phyloP scores from a whole-genome alignment of 73 alveolate species.

The Paraurostyla sp. region DNA sequence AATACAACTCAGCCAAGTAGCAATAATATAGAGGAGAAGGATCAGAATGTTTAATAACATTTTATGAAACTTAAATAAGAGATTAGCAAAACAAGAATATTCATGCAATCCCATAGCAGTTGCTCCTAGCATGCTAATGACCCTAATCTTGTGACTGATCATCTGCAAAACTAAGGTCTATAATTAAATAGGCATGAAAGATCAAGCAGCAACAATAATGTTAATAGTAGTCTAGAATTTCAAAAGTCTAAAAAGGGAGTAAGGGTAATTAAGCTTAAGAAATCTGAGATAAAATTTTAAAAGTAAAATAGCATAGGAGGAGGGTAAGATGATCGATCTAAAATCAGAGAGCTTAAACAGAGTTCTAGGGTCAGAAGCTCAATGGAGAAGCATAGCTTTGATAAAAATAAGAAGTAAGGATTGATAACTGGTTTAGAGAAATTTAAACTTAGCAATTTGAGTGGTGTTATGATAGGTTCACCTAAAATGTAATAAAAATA shows the following conservation, averaged over 20 bases:
- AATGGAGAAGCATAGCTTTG: no score
- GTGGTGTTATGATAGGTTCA: constrained; percentile 32
- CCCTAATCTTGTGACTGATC: not conserved
- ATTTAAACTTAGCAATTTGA: not conserved
- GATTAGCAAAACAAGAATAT: not conserved
- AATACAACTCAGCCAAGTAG: no score
- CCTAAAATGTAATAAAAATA: constrained; percentile 27
- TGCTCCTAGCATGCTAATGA: not conserved
- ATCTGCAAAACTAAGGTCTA: not conserved
- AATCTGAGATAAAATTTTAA: constrained; percentile 15
- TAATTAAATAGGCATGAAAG: no score
- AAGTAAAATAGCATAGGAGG: no score
- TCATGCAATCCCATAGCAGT: constrained; percentile 27
- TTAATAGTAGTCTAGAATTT: no score
- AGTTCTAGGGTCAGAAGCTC: no score
- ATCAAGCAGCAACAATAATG: no score
- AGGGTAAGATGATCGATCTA: no score
- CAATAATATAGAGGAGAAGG: not conserved
- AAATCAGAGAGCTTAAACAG: no score
- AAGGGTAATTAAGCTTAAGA: not conserved
- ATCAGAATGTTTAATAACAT: not conserved
- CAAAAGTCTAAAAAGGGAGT: not conserved
- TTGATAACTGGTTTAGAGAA: no score
- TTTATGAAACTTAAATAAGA: no score
- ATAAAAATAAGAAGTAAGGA: no score